Evolutionary conservation across 1,139 yeast species (phyloP).

Genomic region (Candida smagusa): DNA sequence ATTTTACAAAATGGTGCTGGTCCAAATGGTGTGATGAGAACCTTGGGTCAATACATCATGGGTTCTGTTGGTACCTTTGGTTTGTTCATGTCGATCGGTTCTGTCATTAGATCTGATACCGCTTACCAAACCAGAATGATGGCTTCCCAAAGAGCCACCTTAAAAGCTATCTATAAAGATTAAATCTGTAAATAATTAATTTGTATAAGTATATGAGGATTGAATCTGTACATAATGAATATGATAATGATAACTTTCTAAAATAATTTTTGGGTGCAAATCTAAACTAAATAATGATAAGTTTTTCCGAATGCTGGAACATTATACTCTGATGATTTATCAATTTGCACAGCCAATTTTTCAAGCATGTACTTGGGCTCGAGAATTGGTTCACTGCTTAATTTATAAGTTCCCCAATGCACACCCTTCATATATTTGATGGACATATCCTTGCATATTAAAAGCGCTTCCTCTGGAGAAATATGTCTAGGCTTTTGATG

Average conservation of each 20-base stretch:
- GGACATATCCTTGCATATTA: conserved; percentile 60
- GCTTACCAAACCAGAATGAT: conserved; percentile 43
- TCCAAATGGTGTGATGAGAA: conserved; percentile 96
- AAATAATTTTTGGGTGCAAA: neutral
- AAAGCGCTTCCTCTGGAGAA: conserved; percentile 72
- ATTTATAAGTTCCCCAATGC: conserved; percentile 93
- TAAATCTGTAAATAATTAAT: conserved; percentile 1
- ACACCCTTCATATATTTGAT: conserved; percentile 74
- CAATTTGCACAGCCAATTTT: conserved; percentile 19
- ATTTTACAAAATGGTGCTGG: conserved; percentile 94
- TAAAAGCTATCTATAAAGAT: conserved; percentile 27
- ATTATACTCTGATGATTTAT: conserved; percentile 19
- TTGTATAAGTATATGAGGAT: neutral
- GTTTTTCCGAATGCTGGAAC: conserved; percentile 46
- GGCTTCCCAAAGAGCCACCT: conserved; percentile 32
- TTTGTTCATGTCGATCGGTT: conserved; percentile 91
- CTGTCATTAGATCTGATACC: conserved; percentile 80
- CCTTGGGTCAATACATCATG: conserved; percentile 92
- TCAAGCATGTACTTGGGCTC: conserved; percentile 62
- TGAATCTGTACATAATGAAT: neutral
- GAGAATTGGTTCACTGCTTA: conserved; percentile 81
- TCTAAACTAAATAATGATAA: conserved; percentile 14
- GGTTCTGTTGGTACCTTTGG: conserved; percentile 98
- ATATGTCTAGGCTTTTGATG: conserved; percentile 89
- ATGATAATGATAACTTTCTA: neutral